Evolutionary conservation across 2,329 filamentous ascomycete species (phyloP), one percentile per base, ranked within the genome.

Genomic region (Hymenoscyphus salicellus): DNA sequence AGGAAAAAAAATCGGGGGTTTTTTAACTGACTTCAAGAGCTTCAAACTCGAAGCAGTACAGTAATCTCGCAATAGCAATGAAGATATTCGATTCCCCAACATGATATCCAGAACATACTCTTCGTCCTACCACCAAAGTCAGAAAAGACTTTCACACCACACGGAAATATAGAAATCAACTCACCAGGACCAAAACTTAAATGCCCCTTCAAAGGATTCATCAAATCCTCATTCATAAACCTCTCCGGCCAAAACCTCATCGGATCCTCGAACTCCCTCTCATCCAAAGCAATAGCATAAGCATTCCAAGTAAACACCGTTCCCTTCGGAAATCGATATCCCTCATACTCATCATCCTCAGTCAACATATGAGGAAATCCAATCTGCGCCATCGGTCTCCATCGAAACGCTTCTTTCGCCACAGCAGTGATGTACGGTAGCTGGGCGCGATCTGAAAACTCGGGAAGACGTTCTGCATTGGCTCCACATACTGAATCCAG

Each of bases 361-460:
- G 80, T 77, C 14, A 83, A 77, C 57, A 76, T 78, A 71, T 87
- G 84, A 1, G 85, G 84, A 36, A 87, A 80, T 3, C 81, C 82
- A 3, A 82, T 73, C 0, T 81, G 79, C 2, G 77, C 78, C 4
- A 82, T 74, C 1, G 81, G 81, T 32, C 75, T 75, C 77, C 78
- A 81, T 16, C 82, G 77, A 32, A 79, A 72, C 2, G 77, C 77
- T 68, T 84, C 82, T 64, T 82, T 77, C n/a, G 84, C 70, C 16
- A 83, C 73, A 36, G 75, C 75, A 58, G 80, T 76, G 32, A 84
- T 73, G 62, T 79, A 80, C 2, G 71, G 75, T 20, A 86, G 73
- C 0, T 73, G 70, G 0, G 75, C 72, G 3, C 78, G 74, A 66
- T 86, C 83, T 1, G 77, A 74, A 63, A 81, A 79, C 0, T 70